Conservation (phyloP, 176 grass and related monocot genomes). For the Rhynchospora breviuscula region DNA sequence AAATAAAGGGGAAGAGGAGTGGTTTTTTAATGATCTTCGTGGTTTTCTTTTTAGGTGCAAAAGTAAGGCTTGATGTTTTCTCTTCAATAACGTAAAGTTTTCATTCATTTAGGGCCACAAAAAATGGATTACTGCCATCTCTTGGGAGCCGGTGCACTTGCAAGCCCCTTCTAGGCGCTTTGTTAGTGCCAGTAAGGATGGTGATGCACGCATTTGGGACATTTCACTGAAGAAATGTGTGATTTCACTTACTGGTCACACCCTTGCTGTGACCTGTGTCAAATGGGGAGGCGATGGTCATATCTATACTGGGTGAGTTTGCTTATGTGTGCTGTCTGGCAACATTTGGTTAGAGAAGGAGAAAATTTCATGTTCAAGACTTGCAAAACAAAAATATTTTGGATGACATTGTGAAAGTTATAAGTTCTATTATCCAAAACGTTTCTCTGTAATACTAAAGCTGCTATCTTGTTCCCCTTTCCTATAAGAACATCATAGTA, state of each 20-base stretch:
- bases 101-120: constrained; percentile 62
- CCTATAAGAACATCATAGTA: neutral
- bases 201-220: constrained; percentile 95
- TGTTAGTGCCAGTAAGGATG: constrained; percentile 95
- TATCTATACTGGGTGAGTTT: constrained; percentile 88
- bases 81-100: neutral
- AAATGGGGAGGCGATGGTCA: constrained; percentile 95
- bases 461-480: neutral
- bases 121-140: constrained; percentile 95
- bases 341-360: neutral
- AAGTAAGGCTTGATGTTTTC: neutral
- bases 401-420: neutral
- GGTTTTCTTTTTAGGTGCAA: neutral
- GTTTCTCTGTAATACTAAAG: neutral
- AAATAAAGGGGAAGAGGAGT: neutral
- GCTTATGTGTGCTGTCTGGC: neutral
- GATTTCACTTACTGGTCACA: constrained; percentile 82
- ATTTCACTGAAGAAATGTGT: constrained; percentile 62
- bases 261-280: constrained; percentile 81
- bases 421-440: neutral
- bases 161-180: constrained; percentile 80
- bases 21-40: too few species aligned
- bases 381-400: neutral
- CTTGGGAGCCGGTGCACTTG: constrained; percentile 94
- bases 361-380: neutral